Conservation (phyloP, 2,329 filamentous ascomycete species). For the Epicoccum nigrum region DNA sequence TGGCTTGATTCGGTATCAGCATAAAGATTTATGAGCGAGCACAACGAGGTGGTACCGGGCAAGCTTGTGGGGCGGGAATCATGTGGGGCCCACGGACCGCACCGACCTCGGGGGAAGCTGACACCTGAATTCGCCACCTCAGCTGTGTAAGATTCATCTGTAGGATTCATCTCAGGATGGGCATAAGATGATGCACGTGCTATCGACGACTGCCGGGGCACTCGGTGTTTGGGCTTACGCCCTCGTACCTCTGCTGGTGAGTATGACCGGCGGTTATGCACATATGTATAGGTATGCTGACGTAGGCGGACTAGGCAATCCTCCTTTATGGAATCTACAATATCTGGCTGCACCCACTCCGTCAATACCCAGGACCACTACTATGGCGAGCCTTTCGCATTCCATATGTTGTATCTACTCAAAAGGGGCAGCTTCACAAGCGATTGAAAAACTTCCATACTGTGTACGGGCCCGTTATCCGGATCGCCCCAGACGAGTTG, state of each 20-base stretch:
- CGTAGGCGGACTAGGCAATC: slow-evolving; percentile 5
- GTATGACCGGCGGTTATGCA: background rate
- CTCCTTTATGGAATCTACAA: slow-evolving; percentile 34
- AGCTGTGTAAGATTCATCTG: no score
- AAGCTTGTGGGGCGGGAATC: no score
- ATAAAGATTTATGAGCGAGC: no score
- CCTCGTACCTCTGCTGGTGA: background rate
- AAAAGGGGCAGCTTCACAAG: slow-evolving; percentile 34
- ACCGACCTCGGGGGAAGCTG: no score
- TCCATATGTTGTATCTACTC: slow-evolving; percentile 35
- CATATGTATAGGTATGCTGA: background rate
- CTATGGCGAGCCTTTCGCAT: slow-evolving; percentile 37
- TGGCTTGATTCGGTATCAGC: no score
- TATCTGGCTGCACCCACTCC: slow-evolving; percentile 33
- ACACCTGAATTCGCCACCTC: no score
- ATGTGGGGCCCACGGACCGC: no score
- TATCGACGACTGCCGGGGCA: background rate
- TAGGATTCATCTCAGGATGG: no score
- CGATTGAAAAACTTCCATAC: slow-evolving; percentile 31
- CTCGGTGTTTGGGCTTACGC: background rate
- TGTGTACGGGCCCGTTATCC: slow-evolving; percentile 35
- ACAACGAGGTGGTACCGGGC: no score
- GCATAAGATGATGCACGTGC: background rate
- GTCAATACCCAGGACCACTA: slow-evolving; percentile 36
- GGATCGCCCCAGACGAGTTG: slow-evolving; percentile 39